phyloP scores from a whole-genome alignment of 768 basidiomycete genomes.

The Hemileccinum impolitum region DNA sequence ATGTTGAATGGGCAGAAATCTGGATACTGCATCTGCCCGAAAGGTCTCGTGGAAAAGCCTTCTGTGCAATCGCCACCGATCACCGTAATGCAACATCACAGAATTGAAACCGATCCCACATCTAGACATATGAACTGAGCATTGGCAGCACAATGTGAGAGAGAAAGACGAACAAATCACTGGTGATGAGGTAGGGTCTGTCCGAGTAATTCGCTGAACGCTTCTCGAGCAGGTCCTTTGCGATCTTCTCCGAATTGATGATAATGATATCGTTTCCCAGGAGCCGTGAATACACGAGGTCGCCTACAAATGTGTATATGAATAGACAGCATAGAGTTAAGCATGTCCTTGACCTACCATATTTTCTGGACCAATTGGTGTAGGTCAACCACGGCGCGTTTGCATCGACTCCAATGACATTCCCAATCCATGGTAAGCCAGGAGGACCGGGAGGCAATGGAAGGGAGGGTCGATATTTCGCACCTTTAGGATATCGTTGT shows the following conservation, averaged over 20 bases:
- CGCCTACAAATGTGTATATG: neutral
- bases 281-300: slow-evolving; percentile 2
- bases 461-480: neutral
- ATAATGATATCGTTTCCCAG: slow-evolving; percentile 21
- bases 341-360: neutral
- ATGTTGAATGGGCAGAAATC: slow-evolving; percentile 27
- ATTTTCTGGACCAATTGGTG: neutral
- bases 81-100: slow-evolving; percentile 18
- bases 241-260: slow-evolving; percentile 33
- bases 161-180: slow-evolving; percentile 1
- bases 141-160: neutral
- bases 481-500: neutral
- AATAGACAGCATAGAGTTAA: neutral
- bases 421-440: neutral
- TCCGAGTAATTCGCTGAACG: slow-evolving; percentile 37
- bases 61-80: slow-evolving; percentile 25
- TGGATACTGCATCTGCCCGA: slow-evolving; percentile 4
- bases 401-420: neutral
- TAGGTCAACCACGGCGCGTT: slow-evolving; percentile 1
- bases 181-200: slow-evolving; percentile 7
- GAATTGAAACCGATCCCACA: slow-evolving; percentile 18
- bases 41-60: slow-evolving; percentile 19
- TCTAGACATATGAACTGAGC: neutral
- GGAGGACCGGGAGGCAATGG: slow-evolving; percentile 3
- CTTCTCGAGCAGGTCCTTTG: slow-evolving; percentile 37